Conservation (phyloP, 352 stramenopile genomes). For the Thraustochytrium sp. region DNA sequence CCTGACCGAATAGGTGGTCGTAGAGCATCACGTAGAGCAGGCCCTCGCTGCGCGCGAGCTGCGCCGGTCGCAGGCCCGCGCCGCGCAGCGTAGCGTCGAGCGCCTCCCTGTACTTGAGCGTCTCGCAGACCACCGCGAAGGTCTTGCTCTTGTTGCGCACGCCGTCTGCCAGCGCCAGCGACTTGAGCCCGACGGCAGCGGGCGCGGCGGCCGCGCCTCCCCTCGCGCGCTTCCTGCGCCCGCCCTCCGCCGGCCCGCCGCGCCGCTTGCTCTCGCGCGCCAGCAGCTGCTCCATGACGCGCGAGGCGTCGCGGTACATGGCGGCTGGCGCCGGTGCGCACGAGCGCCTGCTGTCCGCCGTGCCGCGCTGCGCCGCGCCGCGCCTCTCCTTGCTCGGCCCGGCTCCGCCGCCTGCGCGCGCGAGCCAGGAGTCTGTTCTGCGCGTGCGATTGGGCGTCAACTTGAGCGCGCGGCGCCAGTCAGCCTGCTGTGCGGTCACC, state of each 20-base stretch:
- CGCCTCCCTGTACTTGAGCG: conserved; percentile 72
- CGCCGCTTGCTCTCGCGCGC: not conserved
- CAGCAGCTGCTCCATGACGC: conserved; percentile 15
- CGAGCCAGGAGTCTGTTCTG: too few species aligned
- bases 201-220: not conserved
- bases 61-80: not conserved
- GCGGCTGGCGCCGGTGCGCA: too few species aligned
- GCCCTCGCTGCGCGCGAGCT: conserved; percentile 45
- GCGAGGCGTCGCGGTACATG: conserved; percentile 33
- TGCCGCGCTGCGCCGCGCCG: too few species aligned
- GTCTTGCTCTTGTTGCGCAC: conserved; percentile 76
- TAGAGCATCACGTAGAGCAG: conserved; percentile 75
- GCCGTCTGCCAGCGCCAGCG: conserved; percentile 67
- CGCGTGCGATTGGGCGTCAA: too few species aligned
- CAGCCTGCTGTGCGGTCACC: too few species aligned
- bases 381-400: too few species aligned
- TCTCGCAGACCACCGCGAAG: conserved; percentile 77
- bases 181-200: conserved; percentile 68
- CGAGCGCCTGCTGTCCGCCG: too few species aligned
- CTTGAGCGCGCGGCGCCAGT: too few species aligned
- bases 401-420: too few species aligned
- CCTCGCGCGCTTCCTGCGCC: not conserved
- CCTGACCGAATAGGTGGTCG: conserved; percentile 70
- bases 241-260: too few species aligned
- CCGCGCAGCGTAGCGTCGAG: conserved; percentile 60